Conservation (phyloP, 2,329 filamentous ascomycete species). For the Xylaria arbuscula region DNA sequence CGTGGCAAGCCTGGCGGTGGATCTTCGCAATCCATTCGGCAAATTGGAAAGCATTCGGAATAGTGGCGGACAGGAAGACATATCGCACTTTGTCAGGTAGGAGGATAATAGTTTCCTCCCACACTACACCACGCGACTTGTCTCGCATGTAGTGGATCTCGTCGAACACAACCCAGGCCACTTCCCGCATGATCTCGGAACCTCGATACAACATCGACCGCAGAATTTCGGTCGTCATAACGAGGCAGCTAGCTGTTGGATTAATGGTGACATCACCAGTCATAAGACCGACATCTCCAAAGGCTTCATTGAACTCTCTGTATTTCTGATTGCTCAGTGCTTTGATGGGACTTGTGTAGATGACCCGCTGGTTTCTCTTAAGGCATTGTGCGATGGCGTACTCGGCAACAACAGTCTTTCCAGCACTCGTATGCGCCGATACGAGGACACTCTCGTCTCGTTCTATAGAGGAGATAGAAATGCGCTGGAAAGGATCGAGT, state of each 20-base stretch:
- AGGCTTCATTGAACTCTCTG: constrained; percentile 93
- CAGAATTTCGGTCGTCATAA: constrained; percentile 99
- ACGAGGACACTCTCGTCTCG: constrained; percentile 96
- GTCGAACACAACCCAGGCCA: constrained; percentile 98
- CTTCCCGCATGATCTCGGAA: constrained; percentile 99
- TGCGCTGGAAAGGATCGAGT: constrained; percentile 95
- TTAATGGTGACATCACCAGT: constrained; percentile 99
- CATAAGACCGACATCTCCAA: constrained; percentile 97
- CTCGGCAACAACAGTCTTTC: constrained; percentile 98
- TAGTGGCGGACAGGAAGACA: constrained; percentile 97
- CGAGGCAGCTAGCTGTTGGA: constrained; percentile 94
- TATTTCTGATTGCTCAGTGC: constrained; percentile 99
- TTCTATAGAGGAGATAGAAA: constrained; percentile 94
- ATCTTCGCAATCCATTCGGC: constrained; percentile 99
- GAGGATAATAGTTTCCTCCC: constrained; percentile 99
- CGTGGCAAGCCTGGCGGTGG: constrained; percentile 96
- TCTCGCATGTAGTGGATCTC: constrained; percentile 99
- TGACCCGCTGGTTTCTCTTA: constrained; percentile 97
- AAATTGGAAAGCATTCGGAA: constrained; percentile 98
- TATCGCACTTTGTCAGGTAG: constrained; percentile 98
- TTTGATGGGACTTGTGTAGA: constrained; percentile 99
- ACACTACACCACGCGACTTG: constrained; percentile 93
- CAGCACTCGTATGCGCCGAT: constrained; percentile 95
- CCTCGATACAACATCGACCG: constrained; percentile 98
- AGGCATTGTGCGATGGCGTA: constrained; percentile 98